Conservation (phyloP, 129 eudicot genomes). For the Tagetes erecta region DNA sequence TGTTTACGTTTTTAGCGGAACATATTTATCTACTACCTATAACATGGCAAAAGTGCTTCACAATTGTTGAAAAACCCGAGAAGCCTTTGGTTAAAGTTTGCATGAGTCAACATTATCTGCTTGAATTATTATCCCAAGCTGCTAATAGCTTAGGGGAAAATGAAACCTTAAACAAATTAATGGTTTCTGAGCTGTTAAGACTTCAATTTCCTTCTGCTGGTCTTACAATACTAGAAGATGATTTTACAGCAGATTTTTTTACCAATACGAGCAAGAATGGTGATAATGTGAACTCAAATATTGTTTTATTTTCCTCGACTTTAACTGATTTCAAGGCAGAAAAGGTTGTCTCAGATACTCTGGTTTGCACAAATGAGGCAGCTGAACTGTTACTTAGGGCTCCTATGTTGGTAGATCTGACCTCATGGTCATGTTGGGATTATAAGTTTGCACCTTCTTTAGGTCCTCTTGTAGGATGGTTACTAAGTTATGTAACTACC, state of each 20-base stretch:
- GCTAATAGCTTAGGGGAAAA: constrained; percentile 46
- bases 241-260: constrained; percentile 25
- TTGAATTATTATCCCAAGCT: constrained; percentile 67
- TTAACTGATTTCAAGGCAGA: constrained; percentile 42
- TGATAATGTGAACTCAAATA: constrained; percentile 32
- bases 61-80: constrained; percentile 31
- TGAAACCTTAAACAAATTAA: constrained; percentile 48
- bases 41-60: constrained; percentile 43
- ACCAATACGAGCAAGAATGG: constrained; percentile 33
- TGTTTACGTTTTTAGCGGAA: constrained; percentile 51
- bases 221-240: constrained; percentile 46
- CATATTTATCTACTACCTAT: constrained; percentile 52
- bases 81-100: constrained; percentile 52
- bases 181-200: constrained; percentile 54
- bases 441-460: constrained; percentile 71
- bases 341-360: constrained; percentile 15
- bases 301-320: constrained; percentile 66
- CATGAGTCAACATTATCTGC: constrained; percentile 62
- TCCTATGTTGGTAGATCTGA: constrained; percentile 77
- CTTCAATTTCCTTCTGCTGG: constrained; percentile 73
- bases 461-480: constrained; percentile 82
- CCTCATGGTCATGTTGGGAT: constrained; percentile 81
- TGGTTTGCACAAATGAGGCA: constrained; percentile 56
- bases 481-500: constrained; percentile 61
- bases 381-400: constrained; percentile 59